phyloP scores from a whole-genome alignment of 805 yeast species.

The Myxozyma melibiosi region DNA sequence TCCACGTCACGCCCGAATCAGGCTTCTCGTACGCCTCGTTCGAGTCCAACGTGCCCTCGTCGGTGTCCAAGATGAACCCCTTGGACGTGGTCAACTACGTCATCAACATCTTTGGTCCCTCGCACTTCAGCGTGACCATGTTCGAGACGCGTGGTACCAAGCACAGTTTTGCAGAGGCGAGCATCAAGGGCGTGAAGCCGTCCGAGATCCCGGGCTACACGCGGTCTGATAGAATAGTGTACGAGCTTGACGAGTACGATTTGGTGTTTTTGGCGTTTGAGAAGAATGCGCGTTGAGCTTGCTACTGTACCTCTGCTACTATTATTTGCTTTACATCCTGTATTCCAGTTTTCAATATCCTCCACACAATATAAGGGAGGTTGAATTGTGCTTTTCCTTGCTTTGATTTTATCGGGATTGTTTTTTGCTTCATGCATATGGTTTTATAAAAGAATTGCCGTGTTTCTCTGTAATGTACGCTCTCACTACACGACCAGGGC shows the following conservation, averaged over 20 bases:
- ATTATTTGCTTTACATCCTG: neutral
- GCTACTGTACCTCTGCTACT: neutral
- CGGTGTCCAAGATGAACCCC: constrained; percentile 22
- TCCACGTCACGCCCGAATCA: constrained; percentile 90
- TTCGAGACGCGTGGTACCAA: constrained; percentile 45
- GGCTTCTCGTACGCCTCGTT: constrained; percentile 97
- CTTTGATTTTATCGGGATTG: neutral
- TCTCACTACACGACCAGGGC: too few species aligned
- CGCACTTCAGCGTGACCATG: constrained; percentile 66
- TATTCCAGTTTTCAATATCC: too few species aligned
- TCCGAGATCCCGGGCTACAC: constrained; percentile 51
- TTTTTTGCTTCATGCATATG: neutral
- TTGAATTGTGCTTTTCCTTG: neutral
- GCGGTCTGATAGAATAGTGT: constrained; percentile 66
- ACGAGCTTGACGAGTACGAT: constrained; percentile 74
- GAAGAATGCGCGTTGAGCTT: constrained; percentile 2
- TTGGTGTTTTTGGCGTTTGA: constrained; percentile 71
- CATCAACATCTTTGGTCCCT: constrained; percentile 69
- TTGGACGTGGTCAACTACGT: constrained; percentile 61
- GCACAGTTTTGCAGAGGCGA: constrained; percentile 13
- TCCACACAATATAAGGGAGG: too few species aligned
- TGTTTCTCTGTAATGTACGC: too few species aligned
- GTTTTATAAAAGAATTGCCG: neutral
- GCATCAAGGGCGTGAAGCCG: constrained; percentile 28
- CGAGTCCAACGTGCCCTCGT: constrained; percentile 76